Evolutionary conservation across 75 land plant genomes (phyloP), one percentile per base, ranked within the genome.

Genomic region (Cupressus sempervirens): DNA sequence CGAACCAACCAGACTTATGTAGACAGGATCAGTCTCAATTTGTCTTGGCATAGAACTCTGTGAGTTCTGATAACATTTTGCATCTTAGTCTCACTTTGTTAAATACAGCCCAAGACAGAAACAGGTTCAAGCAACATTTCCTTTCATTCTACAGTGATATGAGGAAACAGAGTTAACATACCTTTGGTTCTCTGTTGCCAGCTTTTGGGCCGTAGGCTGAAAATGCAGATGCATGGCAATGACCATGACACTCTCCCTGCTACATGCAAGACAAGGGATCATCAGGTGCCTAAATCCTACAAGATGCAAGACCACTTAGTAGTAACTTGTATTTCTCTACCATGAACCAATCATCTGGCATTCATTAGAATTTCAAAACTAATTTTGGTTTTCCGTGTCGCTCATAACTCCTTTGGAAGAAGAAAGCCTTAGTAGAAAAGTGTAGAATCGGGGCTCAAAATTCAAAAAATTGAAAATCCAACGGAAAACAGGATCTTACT

Each of bases 141-240:
- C 73, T 79, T 41, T 45, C 14, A 45, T 79, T 45, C 34, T 26
- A 45, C 81, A n/a, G 50, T 79, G 50, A 45, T 79, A 79, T 45
- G 4, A 29, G 41, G 52, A 26, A 43, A 41, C 4, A 79, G 29
- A 5, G n/a, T 14, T n/a, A n/a, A 79, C 81, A 45, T 79, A 79
- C 81, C 81, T 29, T 79, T 43, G 48, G 50, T n/a, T 50, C 46
- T 43, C 81, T 79, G 81, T 79, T 79, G 50, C 81, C 29, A 40
- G 81, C 46, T 79, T 43, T 79, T 43, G 48, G 46, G 30, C 81
- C n/a, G 50, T n/a, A 36, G 81, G 52, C 30, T 41, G 81, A 30
- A 79, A 79, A 79, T n/a, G 48, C n/a, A 10, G 48, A 79, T 79
- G 45, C 81, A 43, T 45, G 46, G 45, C 48, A 45, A n/a, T 79